These are phyloP conservation scores for Saccharomyces hybrid DNA, from an alignment of 1,139 yeast species.

Conservation along the genomic window DNA sequence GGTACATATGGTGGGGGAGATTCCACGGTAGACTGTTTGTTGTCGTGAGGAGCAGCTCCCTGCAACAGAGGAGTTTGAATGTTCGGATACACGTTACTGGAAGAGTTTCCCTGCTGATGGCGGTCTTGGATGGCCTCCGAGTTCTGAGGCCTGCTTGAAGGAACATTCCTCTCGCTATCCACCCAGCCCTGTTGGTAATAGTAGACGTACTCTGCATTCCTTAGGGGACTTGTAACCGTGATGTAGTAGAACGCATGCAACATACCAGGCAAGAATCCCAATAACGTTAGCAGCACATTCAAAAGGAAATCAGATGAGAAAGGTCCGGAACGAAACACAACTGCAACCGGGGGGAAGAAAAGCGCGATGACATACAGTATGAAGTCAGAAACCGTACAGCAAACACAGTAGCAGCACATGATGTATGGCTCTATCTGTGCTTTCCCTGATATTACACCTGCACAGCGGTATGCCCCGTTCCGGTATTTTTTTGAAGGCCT, in stretches of 20 bases:
- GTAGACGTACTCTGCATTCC: constrained; percentile 19
- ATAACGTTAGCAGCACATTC: constrained; percentile 64
- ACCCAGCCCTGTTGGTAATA: constrained; percentile 31
- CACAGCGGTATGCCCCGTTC: background rate
- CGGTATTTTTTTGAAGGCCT: background rate
- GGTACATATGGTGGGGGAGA: background rate
- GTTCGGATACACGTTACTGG: background rate
- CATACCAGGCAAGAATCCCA: constrained; percentile 83
- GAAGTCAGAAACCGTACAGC: constrained; percentile 30
- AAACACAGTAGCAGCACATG: constrained; percentile 22
- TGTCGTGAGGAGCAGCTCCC: background rate
- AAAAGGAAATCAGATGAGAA: constrained; percentile 42
- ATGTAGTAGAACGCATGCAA: constrained; percentile 52
- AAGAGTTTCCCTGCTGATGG: background rate
- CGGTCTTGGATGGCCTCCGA: background rate
- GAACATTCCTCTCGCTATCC: constrained; percentile 20
- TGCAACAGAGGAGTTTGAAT: background rate
- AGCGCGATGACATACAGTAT: constrained; percentile 27
- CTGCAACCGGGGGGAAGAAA: constrained; percentile 32
- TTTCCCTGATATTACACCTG: background rate
- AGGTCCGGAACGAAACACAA: constrained; percentile 27
- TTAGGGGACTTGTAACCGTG: constrained; percentile 26
- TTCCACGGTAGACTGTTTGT: background rate
- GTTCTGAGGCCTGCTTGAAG: background rate
- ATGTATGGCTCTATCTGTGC: background rate